These are phyloP conservation scores for Populus davidiana DNA, from an alignment of 345 rosid species.

Conservation along the genomic window DNA sequence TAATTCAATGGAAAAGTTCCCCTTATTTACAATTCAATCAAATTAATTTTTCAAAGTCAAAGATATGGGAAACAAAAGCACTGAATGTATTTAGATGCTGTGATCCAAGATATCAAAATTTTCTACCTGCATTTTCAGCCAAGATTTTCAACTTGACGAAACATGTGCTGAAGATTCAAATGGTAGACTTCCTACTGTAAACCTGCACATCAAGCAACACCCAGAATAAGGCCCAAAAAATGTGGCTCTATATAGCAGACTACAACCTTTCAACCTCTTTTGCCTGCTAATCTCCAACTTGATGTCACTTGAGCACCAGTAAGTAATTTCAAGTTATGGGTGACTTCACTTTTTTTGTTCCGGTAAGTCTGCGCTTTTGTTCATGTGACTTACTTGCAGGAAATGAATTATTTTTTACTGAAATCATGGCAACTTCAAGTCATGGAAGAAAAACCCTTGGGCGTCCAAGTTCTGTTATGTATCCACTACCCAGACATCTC, in stretches of 20 bases:
- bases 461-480: not conserved
- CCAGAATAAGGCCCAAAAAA: not conserved
- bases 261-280: not conserved
- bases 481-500: not conserved
- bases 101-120: constrained; percentile 29
- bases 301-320: not conserved
- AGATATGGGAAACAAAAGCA: not conserved
- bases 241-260: not conserved
- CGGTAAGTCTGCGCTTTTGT: not conserved
- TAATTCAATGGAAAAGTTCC: not conserved
- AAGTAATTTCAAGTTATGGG: not conserved
- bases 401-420: not conserved
- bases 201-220: constrained; percentile 27
- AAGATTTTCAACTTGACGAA: constrained; percentile 29
- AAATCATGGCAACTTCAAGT: not conserved
- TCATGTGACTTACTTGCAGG: not conserved
- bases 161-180: constrained; percentile 4
- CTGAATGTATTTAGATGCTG: constrained; percentile 7
- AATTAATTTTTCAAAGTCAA: constrained; percentile 19
- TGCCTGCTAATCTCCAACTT: not conserved
- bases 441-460: not conserved
- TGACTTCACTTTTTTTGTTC: not conserved
- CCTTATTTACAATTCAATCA: constrained; percentile 30
- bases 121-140: constrained; percentile 22
- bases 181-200: constrained; percentile 13